Evolutionary conservation across 1,284 basidiomycete genomes (phyloP).

Genomic region (Polyporus tsugae): DNA sequence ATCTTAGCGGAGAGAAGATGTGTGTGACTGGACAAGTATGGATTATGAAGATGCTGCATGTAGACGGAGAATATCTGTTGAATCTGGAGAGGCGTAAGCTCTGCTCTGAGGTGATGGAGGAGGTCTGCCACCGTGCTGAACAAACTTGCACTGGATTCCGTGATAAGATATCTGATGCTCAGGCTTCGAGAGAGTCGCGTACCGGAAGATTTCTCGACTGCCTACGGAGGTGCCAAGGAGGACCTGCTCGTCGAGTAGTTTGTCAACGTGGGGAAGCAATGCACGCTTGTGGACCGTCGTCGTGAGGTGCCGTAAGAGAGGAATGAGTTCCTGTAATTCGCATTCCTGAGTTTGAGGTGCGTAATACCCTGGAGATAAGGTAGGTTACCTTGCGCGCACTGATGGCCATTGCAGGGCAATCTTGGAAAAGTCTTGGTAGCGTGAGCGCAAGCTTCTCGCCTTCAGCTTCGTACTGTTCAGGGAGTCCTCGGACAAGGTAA

Average conservation of each 20-base stretch:
- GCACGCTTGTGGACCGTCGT: constrained; percentile 84
- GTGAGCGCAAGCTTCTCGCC: constrained; percentile 86
- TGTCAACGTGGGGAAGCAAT: constrained; percentile 88
- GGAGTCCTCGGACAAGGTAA: constrained; percentile 83
- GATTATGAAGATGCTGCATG: constrained; percentile 91
- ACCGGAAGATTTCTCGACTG: constrained; percentile 87
- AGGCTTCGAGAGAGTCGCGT: constrained; percentile 27
- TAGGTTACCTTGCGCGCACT: constrained; percentile 74
- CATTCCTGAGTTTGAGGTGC: neutral
- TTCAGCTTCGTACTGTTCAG: constrained; percentile 79
- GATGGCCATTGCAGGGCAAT: constrained; percentile 92
- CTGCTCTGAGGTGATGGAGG: constrained; percentile 90
- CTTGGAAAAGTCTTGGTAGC: constrained; percentile 89
- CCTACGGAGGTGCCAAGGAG: constrained; percentile 86
- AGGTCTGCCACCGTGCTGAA: constrained; percentile 94
- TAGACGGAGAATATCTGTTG: constrained; percentile 87
- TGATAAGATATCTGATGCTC: neutral
- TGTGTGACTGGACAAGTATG: constrained; percentile 81
- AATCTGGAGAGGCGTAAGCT: constrained; percentile 85
- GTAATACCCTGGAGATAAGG: constrained; percentile 9
- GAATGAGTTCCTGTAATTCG: constrained; percentile 81
- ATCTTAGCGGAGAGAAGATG: constrained; percentile 96
- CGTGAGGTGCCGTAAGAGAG: constrained; percentile 93
- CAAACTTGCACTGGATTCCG: constrained; percentile 69
- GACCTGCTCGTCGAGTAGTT: constrained; percentile 92